Percentiles rank a stretch among this genome's conserved stretches.
phyloP scores from a whole-genome alignment of 495 filamentous ascomycete genomes.

The Penicillium silybi region DNA sequence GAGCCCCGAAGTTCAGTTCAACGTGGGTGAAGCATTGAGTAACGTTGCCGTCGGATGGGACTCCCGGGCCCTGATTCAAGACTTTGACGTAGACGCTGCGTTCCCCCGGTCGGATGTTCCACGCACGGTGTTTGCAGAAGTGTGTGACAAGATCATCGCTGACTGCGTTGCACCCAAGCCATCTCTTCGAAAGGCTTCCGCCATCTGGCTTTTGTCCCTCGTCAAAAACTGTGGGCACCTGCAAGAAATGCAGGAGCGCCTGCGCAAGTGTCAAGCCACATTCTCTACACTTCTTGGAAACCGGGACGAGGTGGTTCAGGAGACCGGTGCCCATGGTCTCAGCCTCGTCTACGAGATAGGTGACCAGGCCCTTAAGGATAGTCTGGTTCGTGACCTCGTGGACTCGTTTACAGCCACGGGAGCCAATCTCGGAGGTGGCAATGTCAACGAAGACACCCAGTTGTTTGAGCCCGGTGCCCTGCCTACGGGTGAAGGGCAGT shows the following conservation, averaged over 20 bases:
- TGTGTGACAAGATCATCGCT: constrained; percentile 64
- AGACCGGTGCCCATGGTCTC: constrained; percentile 87
- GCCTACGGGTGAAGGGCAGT: constrained; percentile 84
- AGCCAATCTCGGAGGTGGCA: constrained; percentile 62
- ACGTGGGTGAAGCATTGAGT: constrained; percentile 79
- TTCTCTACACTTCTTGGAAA: constrained; percentile 86
- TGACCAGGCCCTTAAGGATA: constrained; percentile 70
- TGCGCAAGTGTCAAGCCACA: constrained; percentile 76
- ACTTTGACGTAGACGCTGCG: constrained; percentile 57
- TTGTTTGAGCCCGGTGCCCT: constrained; percentile 91
- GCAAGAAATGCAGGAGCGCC: constrained; percentile 60
- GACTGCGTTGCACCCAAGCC: constrained; percentile 83
- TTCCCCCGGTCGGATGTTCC: constrained; percentile 40
- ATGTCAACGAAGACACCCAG: constrained; percentile 82
- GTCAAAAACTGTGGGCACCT: constrained; percentile 84
- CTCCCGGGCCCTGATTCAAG: constrained; percentile 55
- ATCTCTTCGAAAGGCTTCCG: constrained; percentile 78
- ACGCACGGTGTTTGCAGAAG: constrained; percentile 43
- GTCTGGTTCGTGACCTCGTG: constrained; percentile 81
- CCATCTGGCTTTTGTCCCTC: constrained; percentile 90
- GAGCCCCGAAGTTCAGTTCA: constrained; percentile 81
- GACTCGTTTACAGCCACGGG: constrained; percentile 76
- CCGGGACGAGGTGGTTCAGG: constrained; percentile 89
- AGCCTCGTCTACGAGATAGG: constrained; percentile 90
- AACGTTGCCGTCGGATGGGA: constrained; percentile 77